Evolutionary conservation across 164 flowering plant species (phyloP), one percentile per base, ranked within the genome.

Genomic region (Santalum album): DNA sequence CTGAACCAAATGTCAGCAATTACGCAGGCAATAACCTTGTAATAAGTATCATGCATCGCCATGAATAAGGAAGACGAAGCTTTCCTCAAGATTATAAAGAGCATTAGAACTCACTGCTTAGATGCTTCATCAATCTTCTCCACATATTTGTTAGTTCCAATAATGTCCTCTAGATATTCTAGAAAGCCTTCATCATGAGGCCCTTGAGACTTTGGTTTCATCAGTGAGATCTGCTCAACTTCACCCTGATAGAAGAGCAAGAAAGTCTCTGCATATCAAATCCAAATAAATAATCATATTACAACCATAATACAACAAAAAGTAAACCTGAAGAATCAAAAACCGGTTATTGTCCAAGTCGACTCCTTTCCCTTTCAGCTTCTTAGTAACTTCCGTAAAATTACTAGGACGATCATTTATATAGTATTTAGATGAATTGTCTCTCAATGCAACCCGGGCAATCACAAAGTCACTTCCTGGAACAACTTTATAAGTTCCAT

Each of bases 161-260:
- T 89, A 20, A 92, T 92, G 67, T 92, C 97, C 71, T 92, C 99
- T 0, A 89, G 79, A 75, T 89, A 89, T 69, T 92, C 99, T 43
- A 92, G 87, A 69, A 92, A 92, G 19, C 97, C 97, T 77, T 89
- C 96, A 70, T 92, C 97, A 64, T 89, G 99, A 19, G 86, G 88
- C 48, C 96, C 95, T 75, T 89, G 96, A 15, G 86, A 82, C 72
- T 85, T 92, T 15, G 97, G 99, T 75, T 87, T 92, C 99, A 92
- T 92, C 69, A 92, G 57, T 32, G 99, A 92, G 60, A 92, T 92
- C 66, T 92, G 99, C 67, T 92, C 99, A 40, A 92, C 99, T 72
- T 92, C 99, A 29, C 99, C 99, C 99, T 92, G 68, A 53, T 26
- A 14, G 59, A 10, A 42, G 22, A 56, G 35, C 25, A 43, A 51